These are phyloP conservation scores for Apodospora peruviana DNA, from an alignment of 495 filamentous ascomycete species.

Conservation along the genomic window DNA sequence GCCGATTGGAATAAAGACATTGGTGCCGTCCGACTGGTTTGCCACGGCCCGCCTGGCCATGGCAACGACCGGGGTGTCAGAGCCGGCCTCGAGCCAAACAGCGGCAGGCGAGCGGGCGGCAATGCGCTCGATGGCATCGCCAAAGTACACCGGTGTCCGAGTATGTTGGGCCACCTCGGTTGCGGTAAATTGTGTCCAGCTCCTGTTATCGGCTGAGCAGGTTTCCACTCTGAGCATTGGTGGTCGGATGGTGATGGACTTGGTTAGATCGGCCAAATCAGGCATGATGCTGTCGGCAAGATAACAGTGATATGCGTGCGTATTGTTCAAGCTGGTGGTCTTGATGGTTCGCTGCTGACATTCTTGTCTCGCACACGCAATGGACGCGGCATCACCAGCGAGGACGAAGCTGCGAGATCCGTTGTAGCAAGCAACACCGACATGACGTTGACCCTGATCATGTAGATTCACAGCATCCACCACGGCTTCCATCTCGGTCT, in stretches of 20 bases:
- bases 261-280: constrained; percentile 19
- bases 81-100: constrained; percentile 50
- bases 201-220: constrained; percentile 4
- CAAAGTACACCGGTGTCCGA: constrained; percentile 47
- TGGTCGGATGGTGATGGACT: constrained; percentile 16
- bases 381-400: constrained; percentile 31
- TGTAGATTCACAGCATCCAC: constrained; percentile 14
- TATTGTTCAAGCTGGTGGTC: constrained; percentile 35
- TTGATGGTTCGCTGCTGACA: constrained; percentile 12
- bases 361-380: constrained; percentile 20
- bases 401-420: constrained; percentile 41
- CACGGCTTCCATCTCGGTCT: constrained; percentile 14
- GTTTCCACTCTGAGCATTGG: constrained; percentile 30
- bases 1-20: constrained; percentile 29
- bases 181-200: constrained; percentile 37
- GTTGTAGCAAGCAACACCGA: constrained; percentile 49
- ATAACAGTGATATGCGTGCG: constrained; percentile 40
- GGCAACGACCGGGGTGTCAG: constrained; percentile 38
- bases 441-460: not conserved
- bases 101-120: constrained; percentile 21
- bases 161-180: constrained; percentile 40
- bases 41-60: constrained; percentile 38
- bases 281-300: constrained; percentile 31
- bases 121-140: constrained; percentile 40
- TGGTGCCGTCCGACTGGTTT: not conserved